Evolutionary conservation across 1,284 basidiomycete genomes (phyloP).

Genomic region (Irpex lacteus): DNA sequence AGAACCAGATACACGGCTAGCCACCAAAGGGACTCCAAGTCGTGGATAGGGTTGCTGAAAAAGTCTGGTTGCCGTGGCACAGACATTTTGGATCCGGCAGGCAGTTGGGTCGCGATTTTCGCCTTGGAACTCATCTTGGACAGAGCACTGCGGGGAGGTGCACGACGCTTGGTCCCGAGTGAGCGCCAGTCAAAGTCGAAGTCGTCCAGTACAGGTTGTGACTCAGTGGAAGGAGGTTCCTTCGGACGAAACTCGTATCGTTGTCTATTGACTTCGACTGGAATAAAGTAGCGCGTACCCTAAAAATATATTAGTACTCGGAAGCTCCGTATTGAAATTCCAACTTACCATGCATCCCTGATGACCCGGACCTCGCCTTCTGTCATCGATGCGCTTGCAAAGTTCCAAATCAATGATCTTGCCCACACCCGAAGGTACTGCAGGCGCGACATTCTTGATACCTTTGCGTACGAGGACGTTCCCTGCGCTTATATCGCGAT

Average conservation of each 20-base stretch:
- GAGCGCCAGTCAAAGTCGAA: background rate
- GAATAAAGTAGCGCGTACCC: background rate
- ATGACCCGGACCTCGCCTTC: background rate
- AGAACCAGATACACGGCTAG: background rate
- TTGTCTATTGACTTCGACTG: background rate
- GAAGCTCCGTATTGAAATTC: background rate
- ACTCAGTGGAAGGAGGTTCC: background rate
- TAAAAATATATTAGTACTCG: background rate
- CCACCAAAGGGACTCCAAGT: slow-evolving; percentile 5
- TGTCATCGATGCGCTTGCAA: background rate
- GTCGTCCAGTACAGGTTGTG: background rate
- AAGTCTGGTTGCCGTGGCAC: background rate
- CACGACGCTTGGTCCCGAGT: no score
- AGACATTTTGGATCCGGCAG: no score
- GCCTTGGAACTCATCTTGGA: no score
- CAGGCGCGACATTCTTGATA: background rate
- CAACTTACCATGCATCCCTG: background rate
- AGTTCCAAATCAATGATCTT: slow-evolving; percentile 5
- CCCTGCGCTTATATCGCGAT: slow-evolving; percentile 3
- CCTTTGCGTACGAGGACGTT: background rate
- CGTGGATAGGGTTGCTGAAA: background rate
- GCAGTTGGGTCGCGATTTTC: no score
- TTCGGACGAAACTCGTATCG: background rate
- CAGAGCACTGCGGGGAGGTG: no score
- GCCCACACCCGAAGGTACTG: background rate